Conservation (phyloP, 2,329 filamentous ascomycete species). For the Calonectria multiphialidica region DNA sequence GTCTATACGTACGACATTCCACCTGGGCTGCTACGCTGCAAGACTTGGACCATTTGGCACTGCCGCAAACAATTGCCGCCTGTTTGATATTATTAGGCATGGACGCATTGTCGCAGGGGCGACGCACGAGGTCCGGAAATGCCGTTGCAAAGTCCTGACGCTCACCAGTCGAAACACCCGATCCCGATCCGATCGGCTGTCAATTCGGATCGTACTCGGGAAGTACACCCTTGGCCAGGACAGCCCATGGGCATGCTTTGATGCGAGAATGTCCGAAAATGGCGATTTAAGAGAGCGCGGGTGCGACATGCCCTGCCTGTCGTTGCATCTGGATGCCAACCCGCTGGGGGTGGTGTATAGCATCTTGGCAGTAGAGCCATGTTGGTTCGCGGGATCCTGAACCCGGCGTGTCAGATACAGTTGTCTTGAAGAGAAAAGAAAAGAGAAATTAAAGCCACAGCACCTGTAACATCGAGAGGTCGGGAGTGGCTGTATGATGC, state of each 20-base stretch:
- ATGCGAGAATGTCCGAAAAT: background rate
- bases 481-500: background rate
- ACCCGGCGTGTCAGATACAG: conserved; percentile 2
- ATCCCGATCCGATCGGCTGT: conserved; percentile 8
- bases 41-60: conserved; percentile 2
- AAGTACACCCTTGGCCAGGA: background rate
- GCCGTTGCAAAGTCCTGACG: background rate
- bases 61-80: conserved; percentile 17
- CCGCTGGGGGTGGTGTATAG: background rate
- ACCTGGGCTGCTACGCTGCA: conserved; percentile 9
- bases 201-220: conserved; percentile 14
- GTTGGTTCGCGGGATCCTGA: background rate
- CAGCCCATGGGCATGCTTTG: background rate
- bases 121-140: background rate
- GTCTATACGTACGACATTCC: conserved; percentile 6
- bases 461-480: background rate
- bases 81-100: background rate
- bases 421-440: background rate
- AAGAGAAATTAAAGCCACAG: background rate
- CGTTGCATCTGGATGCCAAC: background rate
- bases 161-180: background rate
- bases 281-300: background rate
- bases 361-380: background rate
- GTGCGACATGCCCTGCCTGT: background rate
- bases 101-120: conserved; percentile 11